phyloP scores from a whole-genome alignment of 1,284 basidiomycete genomes.

The Tilletia walkeri region DNA sequence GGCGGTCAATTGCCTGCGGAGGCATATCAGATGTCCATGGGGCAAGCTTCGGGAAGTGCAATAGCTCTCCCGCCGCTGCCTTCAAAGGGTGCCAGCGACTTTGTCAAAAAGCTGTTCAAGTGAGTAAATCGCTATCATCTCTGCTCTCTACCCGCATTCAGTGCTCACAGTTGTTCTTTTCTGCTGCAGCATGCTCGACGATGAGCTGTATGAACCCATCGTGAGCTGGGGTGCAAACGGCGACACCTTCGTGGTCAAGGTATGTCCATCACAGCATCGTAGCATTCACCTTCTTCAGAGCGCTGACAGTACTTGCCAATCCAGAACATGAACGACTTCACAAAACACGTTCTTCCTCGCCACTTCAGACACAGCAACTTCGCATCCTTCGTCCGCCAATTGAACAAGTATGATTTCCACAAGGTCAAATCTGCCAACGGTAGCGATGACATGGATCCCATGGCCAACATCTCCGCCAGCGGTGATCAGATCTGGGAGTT shows the following conservation, averaged over 20 bases:
- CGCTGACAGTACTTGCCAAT: not conserved
- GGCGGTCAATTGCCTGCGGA: too few species aligned
- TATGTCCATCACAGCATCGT: constrained; percentile 36
- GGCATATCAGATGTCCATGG: not conserved
- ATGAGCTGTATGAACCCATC: constrained; percentile 69
- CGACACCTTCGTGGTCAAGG: constrained; percentile 89
- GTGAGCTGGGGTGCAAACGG: constrained; percentile 84
- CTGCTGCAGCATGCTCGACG: constrained; percentile 78
- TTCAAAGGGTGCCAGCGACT: constrained; percentile 63
- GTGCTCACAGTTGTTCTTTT: constrained; percentile 8
- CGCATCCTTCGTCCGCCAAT: constrained; percentile 66
- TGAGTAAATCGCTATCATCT: not conserved
- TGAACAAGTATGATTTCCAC: constrained; percentile 99
- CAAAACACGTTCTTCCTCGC: constrained; percentile 84
- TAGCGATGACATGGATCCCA: constrained; percentile 61
- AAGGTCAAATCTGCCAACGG: constrained; percentile 75
- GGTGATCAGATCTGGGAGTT: constrained; percentile 73
- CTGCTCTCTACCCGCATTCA: constrained; percentile 47
- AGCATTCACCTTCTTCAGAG: not conserved
- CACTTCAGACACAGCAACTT: constrained; percentile 98
- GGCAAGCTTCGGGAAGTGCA: not conserved
- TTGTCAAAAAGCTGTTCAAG: constrained; percentile 78
- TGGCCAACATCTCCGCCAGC: not conserved
- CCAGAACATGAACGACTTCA: constrained; percentile 94
- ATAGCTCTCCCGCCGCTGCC: constrained; percentile 7